Base-by-base conservation (phyloP, 257 asterid genomes). In the Scutellaria minor region DNA sequence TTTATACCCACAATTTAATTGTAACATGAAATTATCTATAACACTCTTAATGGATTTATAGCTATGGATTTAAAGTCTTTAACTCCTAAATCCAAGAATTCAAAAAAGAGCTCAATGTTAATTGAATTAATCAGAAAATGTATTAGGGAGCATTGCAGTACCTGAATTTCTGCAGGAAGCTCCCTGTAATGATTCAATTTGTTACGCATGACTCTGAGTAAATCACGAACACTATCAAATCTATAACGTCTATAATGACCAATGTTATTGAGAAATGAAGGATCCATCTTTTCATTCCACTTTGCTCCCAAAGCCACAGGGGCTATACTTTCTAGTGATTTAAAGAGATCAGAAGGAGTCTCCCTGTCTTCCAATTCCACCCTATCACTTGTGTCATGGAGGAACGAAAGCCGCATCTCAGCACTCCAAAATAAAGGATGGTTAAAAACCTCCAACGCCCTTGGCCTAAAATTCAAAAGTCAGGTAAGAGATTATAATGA, bases 371-470 rank as follows among this genome's bases (percentile, higher is more conserved):
- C 97, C 75, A 89, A 75, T 82, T 94, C 99, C 77, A 91, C 89
- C 76, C 96, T 82, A 83, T 94, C 99, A 73, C 99, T 91, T 59
- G 96, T 74, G 73, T 94, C 99, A 7, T 94, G 97, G 59, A 94
- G 88, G 82, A 94, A 94, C 56, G 95, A 85, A 54, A 94, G 82
- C 51, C 99, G 92, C 87, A 61, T 78, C 80, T 94, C 99, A 40
- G 96, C 84, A 75, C 77, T 86, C 99, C 99, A 94, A 75, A 94
- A 91, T 74, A 94, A 81, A 72, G 99, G 99, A 84, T 91, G 97
- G 75, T 64, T 77, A 57, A 91, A 87, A 77, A 94, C 96, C 71
- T 85, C 89, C 14, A 46, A 14, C 13, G 95, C 97, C 84, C 69
- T 91, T 61, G 97, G 97, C 85, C 99, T 94, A 41, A 35, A 75